A percentile compares a stretch with the other conserved stretches of the same genome.
phyloP scores from a whole-genome alignment of 2,329 filamentous ascomycete species.

The Cryphonectria carpinicola region DNA sequence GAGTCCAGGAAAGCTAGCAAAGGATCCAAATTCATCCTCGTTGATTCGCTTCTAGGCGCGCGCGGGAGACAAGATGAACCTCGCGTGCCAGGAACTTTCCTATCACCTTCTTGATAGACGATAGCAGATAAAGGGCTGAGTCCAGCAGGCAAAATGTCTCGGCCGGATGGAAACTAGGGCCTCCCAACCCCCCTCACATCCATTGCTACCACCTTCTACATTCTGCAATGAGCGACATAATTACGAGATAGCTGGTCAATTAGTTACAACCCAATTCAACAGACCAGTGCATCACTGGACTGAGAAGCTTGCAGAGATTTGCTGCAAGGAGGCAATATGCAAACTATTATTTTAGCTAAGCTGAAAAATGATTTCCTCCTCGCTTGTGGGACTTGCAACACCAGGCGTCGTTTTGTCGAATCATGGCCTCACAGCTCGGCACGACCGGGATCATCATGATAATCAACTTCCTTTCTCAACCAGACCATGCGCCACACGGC shows the following conservation, averaged over 20 bases:
- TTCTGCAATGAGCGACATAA: slow-evolving; percentile 10
- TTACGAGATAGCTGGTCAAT: neutral
- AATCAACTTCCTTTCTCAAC: slow-evolving; percentile 9
- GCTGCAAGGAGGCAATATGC: neutral
- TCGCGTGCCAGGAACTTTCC: neutral
- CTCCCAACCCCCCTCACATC: neutral
- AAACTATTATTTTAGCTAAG: neutral
- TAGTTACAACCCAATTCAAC: neutral
- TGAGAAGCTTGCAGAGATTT: neutral
- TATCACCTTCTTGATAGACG: neutral
- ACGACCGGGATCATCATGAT: neutral
- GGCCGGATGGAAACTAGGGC: neutral
- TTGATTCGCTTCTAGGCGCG: neutral
- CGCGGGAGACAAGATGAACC: neutral
- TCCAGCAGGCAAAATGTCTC: slow-evolving; percentile 4
- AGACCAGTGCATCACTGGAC: neutral
- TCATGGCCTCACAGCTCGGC: slow-evolving; percentile 2
- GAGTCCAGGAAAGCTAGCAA: neutral
- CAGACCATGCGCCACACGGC: neutral
- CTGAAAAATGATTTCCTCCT: neutral
- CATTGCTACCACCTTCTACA: slow-evolving; percentile 14
- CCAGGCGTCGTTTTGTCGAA: neutral
- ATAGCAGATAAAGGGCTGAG: neutral
- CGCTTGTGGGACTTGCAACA: neutral
- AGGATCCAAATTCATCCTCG: neutral